phyloP scores from a whole-genome alignment of 2,329 filamentous ascomycete species.

The Penicillium sp. region DNA sequence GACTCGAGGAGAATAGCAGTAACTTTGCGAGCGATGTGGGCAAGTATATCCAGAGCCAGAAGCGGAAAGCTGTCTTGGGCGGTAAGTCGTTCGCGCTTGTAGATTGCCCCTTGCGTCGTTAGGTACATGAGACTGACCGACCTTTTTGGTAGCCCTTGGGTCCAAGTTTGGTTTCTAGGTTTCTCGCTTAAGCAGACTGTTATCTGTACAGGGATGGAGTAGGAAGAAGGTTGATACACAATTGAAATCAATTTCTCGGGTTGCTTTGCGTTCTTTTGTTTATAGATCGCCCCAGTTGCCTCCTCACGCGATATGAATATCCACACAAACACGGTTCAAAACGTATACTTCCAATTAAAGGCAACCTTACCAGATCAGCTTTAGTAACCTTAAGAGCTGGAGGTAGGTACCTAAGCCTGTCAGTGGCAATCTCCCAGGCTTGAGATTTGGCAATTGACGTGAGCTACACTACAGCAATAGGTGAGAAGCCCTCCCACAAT shows the following conservation, averaged over 20 bases:
- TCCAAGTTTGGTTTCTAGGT: conserved; percentile 47
- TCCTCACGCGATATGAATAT: background rate
- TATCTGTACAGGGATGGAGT: background rate
- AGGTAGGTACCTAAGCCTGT: too few relatives aligned
- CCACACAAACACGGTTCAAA: background rate
- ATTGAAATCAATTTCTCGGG: background rate
- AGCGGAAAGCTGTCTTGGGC: conserved; percentile 78
- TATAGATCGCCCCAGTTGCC: background rate
- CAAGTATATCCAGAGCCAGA: conserved; percentile 85
- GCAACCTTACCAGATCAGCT: too few relatives aligned
- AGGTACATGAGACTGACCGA: conserved; percentile 21
- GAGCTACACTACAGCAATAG: background rate
- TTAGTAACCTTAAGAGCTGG: too few relatives aligned
- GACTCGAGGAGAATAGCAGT: conserved; percentile 75
- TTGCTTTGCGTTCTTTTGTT: background rate
- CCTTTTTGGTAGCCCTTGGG: conserved; percentile 35
- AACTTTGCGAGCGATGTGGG: conserved; percentile 86
- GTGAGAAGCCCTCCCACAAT: conserved; percentile 3
- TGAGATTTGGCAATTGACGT: background rate
- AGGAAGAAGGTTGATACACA: too few relatives aligned
- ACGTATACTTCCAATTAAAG: too few relatives aligned
- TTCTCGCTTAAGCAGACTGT: conserved; percentile 3
- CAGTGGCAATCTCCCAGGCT: too few relatives aligned
- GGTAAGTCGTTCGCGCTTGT: conserved; percentile 38
- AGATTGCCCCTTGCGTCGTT: conserved; percentile 23